Evolutionary conservation across 768 basidiomycete species (phyloP), one percentile per base, ranked within the genome.

Genomic region (Gymnopilus junonius): DNA sequence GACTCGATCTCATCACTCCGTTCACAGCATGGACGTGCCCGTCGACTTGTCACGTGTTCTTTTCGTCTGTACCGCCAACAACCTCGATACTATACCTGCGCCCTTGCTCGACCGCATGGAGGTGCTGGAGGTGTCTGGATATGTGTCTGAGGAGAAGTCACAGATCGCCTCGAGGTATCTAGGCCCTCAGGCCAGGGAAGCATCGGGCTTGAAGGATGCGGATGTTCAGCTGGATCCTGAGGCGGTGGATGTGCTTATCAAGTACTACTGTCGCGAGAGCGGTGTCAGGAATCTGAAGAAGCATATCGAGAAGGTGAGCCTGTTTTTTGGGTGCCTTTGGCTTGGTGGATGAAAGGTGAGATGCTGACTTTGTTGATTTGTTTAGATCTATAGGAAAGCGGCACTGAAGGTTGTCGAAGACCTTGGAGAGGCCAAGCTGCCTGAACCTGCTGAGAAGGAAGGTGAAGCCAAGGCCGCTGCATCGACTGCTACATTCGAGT

Each of bases 211-310:
- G 27, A 90, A 90, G 72, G 83, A 86, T 17, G 93, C 92, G 1
- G 92, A 97, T 72, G 92, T 99, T 3, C 75, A 84, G 57, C 79
- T 99, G 15, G 89, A 93, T 20, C 82, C 86, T 6, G 81, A 85
- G 10, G 87, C 95, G 0, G 89, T 99, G 46, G 94, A 96, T 67
- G 79, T 87, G 11, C 83, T 99, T 56, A 99, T 99, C 79, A 92
- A 96, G 73, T 98, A 95, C 75, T 99, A 99, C 76, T 96, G 94
- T 73, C 85, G 97, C 23, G 97, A 99, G 80, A 97, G 94, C 69
- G 97, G 97, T 45, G 97, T 99, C 31, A 83, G 97, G 53, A 95
- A 95, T 72, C 72, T 99, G 74, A 99, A 99, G 88, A 99, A 99
- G 78, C 93, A 96, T 70, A 97, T 99, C 58, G 97, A 99, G 72